These are phyloP conservation scores for Candida insectalens DNA, from an alignment of 805 yeast species.

Conservation along the genomic window DNA sequence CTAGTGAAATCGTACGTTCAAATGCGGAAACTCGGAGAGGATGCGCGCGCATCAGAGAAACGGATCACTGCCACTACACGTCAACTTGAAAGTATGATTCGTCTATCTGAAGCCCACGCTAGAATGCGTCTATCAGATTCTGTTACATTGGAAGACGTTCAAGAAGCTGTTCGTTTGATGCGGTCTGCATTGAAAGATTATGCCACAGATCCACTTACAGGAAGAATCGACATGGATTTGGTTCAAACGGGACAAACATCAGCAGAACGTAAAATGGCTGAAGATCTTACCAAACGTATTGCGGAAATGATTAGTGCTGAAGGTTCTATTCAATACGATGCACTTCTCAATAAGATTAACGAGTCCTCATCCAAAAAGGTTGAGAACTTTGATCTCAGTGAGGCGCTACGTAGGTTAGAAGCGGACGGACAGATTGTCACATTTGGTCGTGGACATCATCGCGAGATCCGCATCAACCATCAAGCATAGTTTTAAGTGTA, in stretches of 20 bases:
- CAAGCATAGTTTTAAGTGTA: too few relatives aligned
- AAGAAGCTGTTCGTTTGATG: constrained; percentile 88
- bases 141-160: constrained; percentile 76
- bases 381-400: constrained; percentile 63
- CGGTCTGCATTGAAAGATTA: constrained; percentile 93
- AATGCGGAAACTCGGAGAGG: constrained; percentile 93
- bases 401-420: constrained; percentile 54
- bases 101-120: constrained; percentile 94
- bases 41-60: constrained; percentile 72
- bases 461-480: constrained; percentile 36
- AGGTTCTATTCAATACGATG: constrained; percentile 46
- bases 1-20: constrained; percentile 83
- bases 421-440: constrained; percentile 63
- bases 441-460: constrained; percentile 62
- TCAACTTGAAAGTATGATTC: constrained; percentile 91
- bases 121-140: constrained; percentile 73
- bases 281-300: constrained; percentile 59
- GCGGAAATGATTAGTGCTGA: constrained; percentile 41
- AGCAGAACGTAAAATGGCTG: constrained; percentile 70
- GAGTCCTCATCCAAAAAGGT: constrained; percentile 56
- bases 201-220: constrained; percentile 96
- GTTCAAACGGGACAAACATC: constrained; percentile 93
- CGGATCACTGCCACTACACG: constrained; percentile 97
- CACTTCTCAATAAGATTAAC: constrained; percentile 50
- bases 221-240: constrained; percentile 93